These are phyloP conservation scores for Aurantiochytrium sp. DNA, from an alignment of 108 stramenopile genomes.

Conservation along the genomic window DNA sequence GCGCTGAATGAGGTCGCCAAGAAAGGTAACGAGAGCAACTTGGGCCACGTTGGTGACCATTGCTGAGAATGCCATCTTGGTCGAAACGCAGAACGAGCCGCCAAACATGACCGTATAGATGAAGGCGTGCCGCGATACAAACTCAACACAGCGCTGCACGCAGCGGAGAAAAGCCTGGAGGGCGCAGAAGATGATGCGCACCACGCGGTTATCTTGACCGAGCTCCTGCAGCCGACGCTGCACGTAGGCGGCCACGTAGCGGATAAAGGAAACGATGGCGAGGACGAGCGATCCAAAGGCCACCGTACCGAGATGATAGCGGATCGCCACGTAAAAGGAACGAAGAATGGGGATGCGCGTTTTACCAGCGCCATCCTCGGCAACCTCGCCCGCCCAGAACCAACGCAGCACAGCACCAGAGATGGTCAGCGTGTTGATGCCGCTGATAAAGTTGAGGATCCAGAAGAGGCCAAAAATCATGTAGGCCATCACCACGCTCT, in stretches of 20 bases:
- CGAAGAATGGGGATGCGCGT: neutral
- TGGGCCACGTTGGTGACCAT: neutral
- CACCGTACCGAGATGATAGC: neutral
- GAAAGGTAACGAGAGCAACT: neutral
- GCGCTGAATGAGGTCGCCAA: conserved; percentile 13
- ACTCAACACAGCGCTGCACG: neutral
- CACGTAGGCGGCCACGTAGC: neutral
- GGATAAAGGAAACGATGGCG: neutral
- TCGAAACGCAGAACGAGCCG: neutral
- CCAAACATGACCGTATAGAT: neutral
- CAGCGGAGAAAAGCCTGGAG: neutral
- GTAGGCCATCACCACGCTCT: neutral
- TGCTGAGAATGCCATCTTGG: neutral
- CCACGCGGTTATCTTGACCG: neutral
- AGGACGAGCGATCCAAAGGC: neutral
- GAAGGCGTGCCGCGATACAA: neutral
- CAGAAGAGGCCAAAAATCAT: conserved; percentile 17
- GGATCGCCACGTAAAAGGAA: neutral
- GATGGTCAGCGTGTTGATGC: neutral
- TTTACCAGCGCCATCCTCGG: neutral
- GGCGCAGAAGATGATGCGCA: conserved; percentile 9
- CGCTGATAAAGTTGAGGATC: neutral
- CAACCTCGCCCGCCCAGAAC: conserved; percentile 3
- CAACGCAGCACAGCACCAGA: neutral
- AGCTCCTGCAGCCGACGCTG: neutral